Base-by-base conservation (phyloP, 192 early-diverging fungal genomes). In the Dissophora globulifera region DNA sequence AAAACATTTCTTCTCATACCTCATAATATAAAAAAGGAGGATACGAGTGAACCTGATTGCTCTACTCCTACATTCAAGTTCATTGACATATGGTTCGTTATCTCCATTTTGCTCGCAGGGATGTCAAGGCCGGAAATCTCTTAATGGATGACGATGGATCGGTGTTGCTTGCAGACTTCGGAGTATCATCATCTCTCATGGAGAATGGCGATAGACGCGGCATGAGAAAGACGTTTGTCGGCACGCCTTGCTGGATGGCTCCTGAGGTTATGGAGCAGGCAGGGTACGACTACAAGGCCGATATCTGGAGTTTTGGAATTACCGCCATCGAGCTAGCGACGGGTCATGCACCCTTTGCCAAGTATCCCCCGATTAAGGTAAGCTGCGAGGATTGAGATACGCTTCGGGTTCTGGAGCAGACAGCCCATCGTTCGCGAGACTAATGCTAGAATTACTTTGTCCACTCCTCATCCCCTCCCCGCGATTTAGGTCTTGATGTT, bases 251-350 rank as follows among this genome's bases (percentile, higher is more conserved):
- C 58, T 88, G 84, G 84, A 87, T 91, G 87, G 86, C 89, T 38
- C 87, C 93, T 7, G 87, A 95, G 68, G 93, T 95, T n/a, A 95
- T 95, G 94, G 92, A 95, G 58, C 94, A 95, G 67, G 85, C 86
- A 12, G 92, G 90, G 2, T 95, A 95, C 79, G 90, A 94, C 67
- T 94, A 89, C 67, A 94, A 94, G 68, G 94, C 94, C 2, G 94
- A 95, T 67, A 93, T 95, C 50, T 95, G 94, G 94, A 90, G 88
- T 62, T 95, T 95, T 82, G 94, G 94, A 35, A 95, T 95, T 35
- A 95, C 94, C 7, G 85, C 91, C 5, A 72, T 95, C 42, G 94
- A 95, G 67, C 68, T 95, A 13, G 92, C 94, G 4, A 93, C 91
- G 20, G 94, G 94, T 9, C 91, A 93, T 70, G 94, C 94, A 9